Percentiles rank a stretch among this genome's conserved stretches.
Conservation (phyloP, 345 rosid species). For the Rhodamnia argentea region DNA sequence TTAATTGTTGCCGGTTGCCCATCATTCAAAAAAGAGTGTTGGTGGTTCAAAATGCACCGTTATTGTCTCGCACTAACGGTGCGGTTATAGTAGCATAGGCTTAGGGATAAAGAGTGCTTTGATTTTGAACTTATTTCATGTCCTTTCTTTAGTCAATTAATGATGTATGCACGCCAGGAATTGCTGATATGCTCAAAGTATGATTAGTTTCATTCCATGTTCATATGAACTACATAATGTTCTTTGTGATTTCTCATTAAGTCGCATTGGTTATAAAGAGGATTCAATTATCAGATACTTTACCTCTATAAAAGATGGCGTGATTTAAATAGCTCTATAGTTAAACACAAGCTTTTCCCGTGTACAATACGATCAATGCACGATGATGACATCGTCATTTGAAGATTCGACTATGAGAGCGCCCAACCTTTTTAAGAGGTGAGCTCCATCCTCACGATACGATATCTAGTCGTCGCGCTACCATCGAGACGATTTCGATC, state of each 20-base stretch:
- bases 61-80: not conserved
- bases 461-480: not conserved
- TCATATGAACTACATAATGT: not conserved
- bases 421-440: not conserved
- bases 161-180: not conserved
- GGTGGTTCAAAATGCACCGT: not conserved
- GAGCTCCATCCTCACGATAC: not conserved
- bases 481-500: not conserved
- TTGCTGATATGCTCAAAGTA: not conserved
- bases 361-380: not conserved
- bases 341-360: not conserved
- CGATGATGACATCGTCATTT: not conserved
- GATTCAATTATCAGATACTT: not conserved
- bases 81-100: not conserved
- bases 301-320: not conserved
- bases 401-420: not conserved
- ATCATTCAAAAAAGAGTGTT: not conserved
- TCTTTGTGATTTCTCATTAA: not conserved
- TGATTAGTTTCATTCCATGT: not conserved
- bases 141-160: not conserved
- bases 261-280: not conserved
- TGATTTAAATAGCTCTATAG: not conserved
- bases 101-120: too few species aligned
- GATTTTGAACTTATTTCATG: not conserved
- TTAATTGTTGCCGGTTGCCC: not conserved